These are phyloP conservation scores for Lentithecium fluviatile DNA, from an alignment of 495 filamentous ascomycete species.

Conservation along the genomic window DNA sequence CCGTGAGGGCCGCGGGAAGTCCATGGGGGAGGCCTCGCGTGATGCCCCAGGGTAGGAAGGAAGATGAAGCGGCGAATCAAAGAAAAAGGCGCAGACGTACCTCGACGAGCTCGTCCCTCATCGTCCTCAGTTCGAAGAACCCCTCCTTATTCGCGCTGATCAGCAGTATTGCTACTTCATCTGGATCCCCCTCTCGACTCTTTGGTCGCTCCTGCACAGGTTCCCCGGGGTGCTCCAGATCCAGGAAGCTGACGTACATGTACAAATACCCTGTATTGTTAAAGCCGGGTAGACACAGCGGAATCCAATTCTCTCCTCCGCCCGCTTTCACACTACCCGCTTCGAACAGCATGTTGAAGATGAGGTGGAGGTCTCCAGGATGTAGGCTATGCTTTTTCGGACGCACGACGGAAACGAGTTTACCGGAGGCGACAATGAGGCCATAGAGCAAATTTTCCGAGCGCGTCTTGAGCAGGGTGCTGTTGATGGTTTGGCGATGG, in stretches of 20 bases:
- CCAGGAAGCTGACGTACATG: conserved; percentile 96
- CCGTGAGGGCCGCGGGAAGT: too few species aligned
- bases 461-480: conserved; percentile 74
- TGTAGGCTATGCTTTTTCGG: conserved; percentile 95
- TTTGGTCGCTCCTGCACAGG: conserved; percentile 37
- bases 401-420: conserved; percentile 88
- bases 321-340: conserved; percentile 82
- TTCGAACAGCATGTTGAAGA: conserved; percentile 99
- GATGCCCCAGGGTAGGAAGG: conserved; percentile 17
- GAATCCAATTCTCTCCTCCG: conserved; percentile 96
- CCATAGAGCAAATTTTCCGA: conserved; percentile 82
- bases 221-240: conserved; percentile 48
- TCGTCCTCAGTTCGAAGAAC: conserved; percentile 83
- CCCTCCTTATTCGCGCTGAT: conserved; percentile 90
- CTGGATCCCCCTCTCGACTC: conserved; percentile 51
- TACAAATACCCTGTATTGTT: conserved; percentile 97
- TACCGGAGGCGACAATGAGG: conserved; percentile 88
- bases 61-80: not conserved
- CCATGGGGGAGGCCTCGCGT: not conserved
- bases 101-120: conserved; percentile 77
- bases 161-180: conserved; percentile 84
- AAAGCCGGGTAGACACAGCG: conserved; percentile 92
- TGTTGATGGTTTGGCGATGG: conserved; percentile 82
- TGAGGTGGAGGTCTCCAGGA: conserved; percentile 89
- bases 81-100: conserved; percentile 42